Evolutionary conservation across 768 basidiomycete species (phyloP).

Genomic region (Rhodocollybia butyracea): DNA sequence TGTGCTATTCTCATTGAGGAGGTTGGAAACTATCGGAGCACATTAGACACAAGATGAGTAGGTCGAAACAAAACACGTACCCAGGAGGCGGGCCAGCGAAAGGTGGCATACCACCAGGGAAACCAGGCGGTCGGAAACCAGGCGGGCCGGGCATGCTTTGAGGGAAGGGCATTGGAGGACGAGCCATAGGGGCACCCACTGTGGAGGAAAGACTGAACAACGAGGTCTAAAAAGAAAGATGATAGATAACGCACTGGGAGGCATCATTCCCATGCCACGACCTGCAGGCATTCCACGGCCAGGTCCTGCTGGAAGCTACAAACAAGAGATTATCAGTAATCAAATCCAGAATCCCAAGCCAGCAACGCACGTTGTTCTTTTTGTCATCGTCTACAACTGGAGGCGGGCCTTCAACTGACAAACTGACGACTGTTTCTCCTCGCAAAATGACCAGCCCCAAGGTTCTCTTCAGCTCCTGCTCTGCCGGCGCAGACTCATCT

Average conservation of each 20-base stretch:
- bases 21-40: conserved; percentile 45
- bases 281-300: conserved; percentile 96
- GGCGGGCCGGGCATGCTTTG: conserved; percentile 87
- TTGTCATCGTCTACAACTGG: conserved; percentile 89
- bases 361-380: conserved; percentile 65
- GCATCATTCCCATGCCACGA: conserved; percentile 95
- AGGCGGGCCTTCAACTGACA: conserved; percentile 94
- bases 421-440: conserved; percentile 93
- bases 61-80: conserved; percentile 37
- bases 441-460: conserved; percentile 96
- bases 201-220: conserved; percentile 11
- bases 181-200: conserved; percentile 63
- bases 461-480: conserved; percentile 94
- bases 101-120: conserved; percentile 78
- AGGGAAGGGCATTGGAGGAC: conserved; percentile 68
- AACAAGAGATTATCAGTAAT: conserved; percentile 16
- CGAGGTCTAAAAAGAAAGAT: conserved; percentile 16
- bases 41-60: conserved; percentile 15
- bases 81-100: conserved; percentile 83
- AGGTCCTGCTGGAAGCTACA: conserved; percentile 80
- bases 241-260: conserved; percentile 54
- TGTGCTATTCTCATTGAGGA: conserved; percentile 31
- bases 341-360: conserved; percentile 5
- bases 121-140: conserved; percentile 81
- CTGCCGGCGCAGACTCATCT: conserved; percentile 61